phyloP scores from a whole-genome alignment of 2,329 filamentous ascomycete species.

The Nigrospora oryzae region DNA sequence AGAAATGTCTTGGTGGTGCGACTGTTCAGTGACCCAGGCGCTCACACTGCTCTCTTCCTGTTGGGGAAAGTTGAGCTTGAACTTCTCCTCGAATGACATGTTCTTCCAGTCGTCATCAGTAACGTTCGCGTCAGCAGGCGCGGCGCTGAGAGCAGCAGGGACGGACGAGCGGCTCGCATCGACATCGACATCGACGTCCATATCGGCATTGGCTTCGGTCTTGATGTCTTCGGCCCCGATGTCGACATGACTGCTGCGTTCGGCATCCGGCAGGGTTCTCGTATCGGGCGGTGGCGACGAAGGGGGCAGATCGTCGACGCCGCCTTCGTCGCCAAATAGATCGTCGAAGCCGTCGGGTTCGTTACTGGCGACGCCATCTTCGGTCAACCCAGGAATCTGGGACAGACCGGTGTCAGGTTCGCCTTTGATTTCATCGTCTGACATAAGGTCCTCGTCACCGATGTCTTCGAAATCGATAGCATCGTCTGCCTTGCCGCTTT shows the following conservation, averaged over 20 bases:
- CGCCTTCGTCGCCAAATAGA: conserved; percentile 56
- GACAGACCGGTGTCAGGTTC: conserved; percentile 25
- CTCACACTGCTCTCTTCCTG: conserved; percentile 31
- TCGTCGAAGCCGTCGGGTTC: conserved; percentile 58
- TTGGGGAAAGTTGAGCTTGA: conserved; percentile 32
- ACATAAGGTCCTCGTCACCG: conserved; percentile 81
- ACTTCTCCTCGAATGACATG: conserved; percentile 27
- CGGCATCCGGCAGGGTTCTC: background rate
- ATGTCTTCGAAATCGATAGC: conserved; percentile 89
- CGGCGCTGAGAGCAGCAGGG: conserved; percentile 1
- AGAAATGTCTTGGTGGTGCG: conserved; percentile 48
- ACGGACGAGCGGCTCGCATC: background rate
- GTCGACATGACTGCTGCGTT: background rate
- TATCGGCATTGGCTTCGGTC: background rate
- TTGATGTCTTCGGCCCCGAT: background rate
- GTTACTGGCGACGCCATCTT: conserved; percentile 51
- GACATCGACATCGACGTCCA: background rate
- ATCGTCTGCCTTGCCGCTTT: conserved; percentile 79
- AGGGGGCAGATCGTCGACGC: conserved; percentile 27
- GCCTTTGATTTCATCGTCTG: conserved; percentile 50
- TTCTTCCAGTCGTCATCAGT: conserved; percentile 24
- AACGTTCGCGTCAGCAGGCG: conserved; percentile 10
- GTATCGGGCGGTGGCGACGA: conserved; percentile 32
- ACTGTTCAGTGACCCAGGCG: conserved; percentile 21
- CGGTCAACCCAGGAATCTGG: conserved; percentile 44